Evolutionary conservation across 1,284 basidiomycete species (phyloP), one percentile per base, ranked within the genome.

Genomic region (Apiotrichum mycotoxinovorans): DNA sequence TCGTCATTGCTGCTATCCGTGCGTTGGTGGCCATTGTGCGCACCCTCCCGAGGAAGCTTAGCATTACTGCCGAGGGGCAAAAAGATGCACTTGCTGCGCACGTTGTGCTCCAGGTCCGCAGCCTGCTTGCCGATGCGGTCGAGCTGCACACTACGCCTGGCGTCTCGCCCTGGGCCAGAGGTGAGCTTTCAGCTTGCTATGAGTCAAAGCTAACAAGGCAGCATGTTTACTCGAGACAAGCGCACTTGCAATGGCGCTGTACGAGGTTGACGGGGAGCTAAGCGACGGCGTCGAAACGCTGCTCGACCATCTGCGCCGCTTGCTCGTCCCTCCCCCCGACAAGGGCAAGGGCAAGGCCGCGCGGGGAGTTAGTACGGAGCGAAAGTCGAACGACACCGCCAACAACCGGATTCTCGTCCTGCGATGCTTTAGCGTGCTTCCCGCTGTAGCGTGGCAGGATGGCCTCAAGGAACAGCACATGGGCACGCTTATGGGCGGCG

Each of bases 341-440:
- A 56, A 61, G 43, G 54, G 40, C 37, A 56, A 59, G 41, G 51
- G 42, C 20, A 37, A 40, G 23, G 51, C 52, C 8, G 7, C 51
- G 33, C 7, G 30, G 2, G n/a, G n/a, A n/a, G n/a, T n/a, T 22
- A 18, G 11, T 41, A 45, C 57, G 23, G 8, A 52, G 15, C 20
- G 25, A 15, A 15, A 25, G 18, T 20, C 26, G 9, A 20, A 17
- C 44, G 35, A 52, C 20, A 25, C 27, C 7, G 64, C 72, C 1
- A 73, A 75, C 55, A 65, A 69, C 23, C 71, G 68, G 33, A 48
- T 71, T 4, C 54, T 74, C 4, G 71, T 63, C 0, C 55, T 76
- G 7, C 60, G 69, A 11, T 76, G 74, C 51, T 55, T 76, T 2
- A 33, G 46, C 1, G 15, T 55, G 4, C 60, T 77, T 0, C 68